These are phyloP conservation scores for Phytophthora fragariae DNA, from an alignment of 352 stramenopile species.

Conservation along the genomic window DNA sequence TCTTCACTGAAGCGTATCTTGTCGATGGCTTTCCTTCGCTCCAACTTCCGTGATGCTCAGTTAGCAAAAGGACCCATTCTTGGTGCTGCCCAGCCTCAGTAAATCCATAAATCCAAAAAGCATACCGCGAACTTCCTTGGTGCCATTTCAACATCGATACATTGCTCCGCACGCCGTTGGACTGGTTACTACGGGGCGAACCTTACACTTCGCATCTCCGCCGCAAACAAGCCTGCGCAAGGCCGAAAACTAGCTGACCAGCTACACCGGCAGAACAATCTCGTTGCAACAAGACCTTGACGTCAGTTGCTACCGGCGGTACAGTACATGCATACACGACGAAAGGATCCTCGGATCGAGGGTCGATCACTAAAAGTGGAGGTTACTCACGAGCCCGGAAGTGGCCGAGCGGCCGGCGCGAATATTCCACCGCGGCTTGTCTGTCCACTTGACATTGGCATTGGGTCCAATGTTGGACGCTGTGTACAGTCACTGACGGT, in stretches of 20 bases:
- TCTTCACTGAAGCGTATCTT: too few species aligned
- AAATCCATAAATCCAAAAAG: too few species aligned
- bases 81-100: too few species aligned
- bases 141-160: too few species aligned
- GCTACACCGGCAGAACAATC: neutral
- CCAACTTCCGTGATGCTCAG: too few species aligned
- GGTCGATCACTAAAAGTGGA: conserved; percentile 20
- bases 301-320: neutral
- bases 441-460: conserved; percentile 17
- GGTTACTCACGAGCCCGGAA: conserved; percentile 13
- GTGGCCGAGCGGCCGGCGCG: conserved; percentile 1
- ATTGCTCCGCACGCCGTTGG: too few species aligned
- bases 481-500: too few species aligned
- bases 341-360: neutral
- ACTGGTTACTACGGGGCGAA: too few species aligned
- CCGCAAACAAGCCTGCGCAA: neutral
- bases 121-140: too few species aligned
- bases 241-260: neutral
- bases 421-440: conserved; percentile 24
- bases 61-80: too few species aligned
- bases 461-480: neutral
- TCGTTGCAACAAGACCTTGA: neutral
- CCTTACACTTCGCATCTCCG: too few species aligned
- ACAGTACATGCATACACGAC: neutral
- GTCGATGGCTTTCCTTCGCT: too few species aligned